phyloP scores from a whole-genome alignment of 495 filamentous ascomycete species.

The Penicillium macrosclerotiorum region DNA sequence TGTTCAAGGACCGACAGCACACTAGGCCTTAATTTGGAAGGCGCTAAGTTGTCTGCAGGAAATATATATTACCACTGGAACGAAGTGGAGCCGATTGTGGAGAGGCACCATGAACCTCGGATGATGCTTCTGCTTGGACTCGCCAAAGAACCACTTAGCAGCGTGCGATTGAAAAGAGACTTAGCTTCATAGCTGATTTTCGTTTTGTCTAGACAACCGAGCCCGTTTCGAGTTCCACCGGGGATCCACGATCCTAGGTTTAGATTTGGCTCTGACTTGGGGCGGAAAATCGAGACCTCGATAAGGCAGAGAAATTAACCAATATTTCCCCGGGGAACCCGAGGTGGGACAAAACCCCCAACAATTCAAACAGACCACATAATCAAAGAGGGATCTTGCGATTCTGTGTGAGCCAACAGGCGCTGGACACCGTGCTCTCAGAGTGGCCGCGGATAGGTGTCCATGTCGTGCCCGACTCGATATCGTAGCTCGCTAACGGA shows the following conservation, averaged over 20 bases:
- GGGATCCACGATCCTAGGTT: not conserved
- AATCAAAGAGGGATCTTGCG: too few species aligned
- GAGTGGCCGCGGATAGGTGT: slow-evolving; percentile 1
- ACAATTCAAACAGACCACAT: too few species aligned
- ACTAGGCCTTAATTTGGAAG: slow-evolving; percentile 13
- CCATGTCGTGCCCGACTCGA: not conserved
- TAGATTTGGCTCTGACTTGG: not conserved
- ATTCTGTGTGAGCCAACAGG: too few species aligned
- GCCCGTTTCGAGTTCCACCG: not conserved
- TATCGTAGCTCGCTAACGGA: slow-evolving; percentile 16
- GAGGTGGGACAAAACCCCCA: not conserved
- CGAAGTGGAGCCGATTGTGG: slow-evolving; percentile 13
- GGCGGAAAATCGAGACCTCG: not conserved
- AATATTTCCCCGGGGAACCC: too few species aligned
- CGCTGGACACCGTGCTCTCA: slow-evolving; percentile 8
- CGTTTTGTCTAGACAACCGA: slow-evolving; percentile 5
- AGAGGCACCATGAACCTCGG: slow-evolving; percentile 15
- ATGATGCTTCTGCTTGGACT: slow-evolving; percentile 6
- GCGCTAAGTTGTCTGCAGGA: slow-evolving; percentile 12
- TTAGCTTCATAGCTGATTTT: slow-evolving; percentile 5
- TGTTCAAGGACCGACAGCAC: not conserved
- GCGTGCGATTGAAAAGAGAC: slow-evolving; percentile 12
- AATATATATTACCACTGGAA: slow-evolving; percentile 4
- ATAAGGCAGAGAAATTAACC: not conserved
- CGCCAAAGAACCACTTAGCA: slow-evolving; percentile 12